Evolutionary conservation across 371 early-diverging fungal species (phyloP).

Genomic region (Haplosporangium sp.): DNA sequence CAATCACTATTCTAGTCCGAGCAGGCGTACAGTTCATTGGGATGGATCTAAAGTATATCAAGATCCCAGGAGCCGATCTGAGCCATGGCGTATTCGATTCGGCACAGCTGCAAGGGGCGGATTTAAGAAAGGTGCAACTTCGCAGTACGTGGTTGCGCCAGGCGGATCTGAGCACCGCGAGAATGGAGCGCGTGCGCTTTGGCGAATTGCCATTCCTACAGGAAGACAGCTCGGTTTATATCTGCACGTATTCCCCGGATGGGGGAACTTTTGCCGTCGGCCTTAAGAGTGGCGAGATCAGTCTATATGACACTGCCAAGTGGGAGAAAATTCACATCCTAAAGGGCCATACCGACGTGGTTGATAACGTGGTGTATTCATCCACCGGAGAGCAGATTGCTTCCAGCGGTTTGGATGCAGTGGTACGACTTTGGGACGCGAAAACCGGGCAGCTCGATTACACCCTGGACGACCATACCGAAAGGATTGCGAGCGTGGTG

Average conservation of each 20-base stretch:
- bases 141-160: background rate
- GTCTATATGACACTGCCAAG: background rate
- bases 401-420: too few relatives aligned
- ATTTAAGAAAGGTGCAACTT: slow-evolving; percentile 7
- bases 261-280: background rate
- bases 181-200: background rate
- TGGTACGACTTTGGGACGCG: too few relatives aligned
- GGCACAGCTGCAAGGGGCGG: slow-evolving; percentile 9
- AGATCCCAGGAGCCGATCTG: slow-evolving; percentile 7
- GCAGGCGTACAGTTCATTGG: slow-evolving; percentile 12
- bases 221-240: background rate
- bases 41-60: slow-evolving; percentile 5
- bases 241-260: background rate
- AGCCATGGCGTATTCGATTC: slow-evolving; percentile 7
- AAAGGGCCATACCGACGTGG: too few relatives aligned
- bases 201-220: background rate
- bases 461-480: too few relatives aligned
- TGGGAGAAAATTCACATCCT: background rate
- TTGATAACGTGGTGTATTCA: too few relatives aligned
- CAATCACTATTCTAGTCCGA: slow-evolving; percentile 16
- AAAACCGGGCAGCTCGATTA: too few relatives aligned
- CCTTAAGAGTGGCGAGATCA: background rate
- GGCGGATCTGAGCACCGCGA: background rate
- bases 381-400: too few relatives aligned
- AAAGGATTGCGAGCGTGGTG: too few relatives aligned